Evolutionary conservation across 192 early-diverging fungal genomes (phyloP).

Genomic region (Coemansia sp.): DNA sequence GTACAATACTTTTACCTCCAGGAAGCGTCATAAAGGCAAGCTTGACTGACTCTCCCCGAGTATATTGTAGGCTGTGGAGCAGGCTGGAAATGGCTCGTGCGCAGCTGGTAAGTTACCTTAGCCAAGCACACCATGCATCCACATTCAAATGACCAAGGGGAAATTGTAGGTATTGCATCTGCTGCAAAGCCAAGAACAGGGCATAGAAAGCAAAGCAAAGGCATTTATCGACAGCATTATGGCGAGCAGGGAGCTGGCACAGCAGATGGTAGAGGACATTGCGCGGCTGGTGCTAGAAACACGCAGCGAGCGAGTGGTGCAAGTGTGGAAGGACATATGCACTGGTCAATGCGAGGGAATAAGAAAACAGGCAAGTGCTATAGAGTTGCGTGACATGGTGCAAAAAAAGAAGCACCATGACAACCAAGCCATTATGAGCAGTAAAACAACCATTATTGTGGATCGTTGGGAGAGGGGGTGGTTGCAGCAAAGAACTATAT

Average conservation of each 20-base stretch:
- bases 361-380: slow-evolving; percentile 9
- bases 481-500: no score
- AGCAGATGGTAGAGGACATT: slow-evolving; percentile 26
- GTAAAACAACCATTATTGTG: no score
- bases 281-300: slow-evolving; percentile 22
- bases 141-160: no score
- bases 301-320: slow-evolving; percentile 22
- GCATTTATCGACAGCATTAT: slow-evolving; percentile 4
- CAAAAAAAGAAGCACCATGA: no score
- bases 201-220: no score
- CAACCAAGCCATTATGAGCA: no score
- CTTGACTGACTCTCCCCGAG: no score
- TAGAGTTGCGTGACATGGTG: slow-evolving; percentile 2
- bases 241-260: slow-evolving; percentile 8
- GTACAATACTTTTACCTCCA: not conserved
- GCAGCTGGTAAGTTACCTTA: slow-evolving; percentile 24
- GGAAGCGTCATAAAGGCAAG: no score
- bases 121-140: no score
- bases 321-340: slow-evolving; percentile 30
- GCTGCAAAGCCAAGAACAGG: slow-evolving; percentile 9
- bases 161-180: slow-evolving; percentile 42
- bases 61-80: slow-evolving; percentile 40
- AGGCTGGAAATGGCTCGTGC: slow-evolving; percentile 26
- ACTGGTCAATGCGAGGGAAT: not conserved
- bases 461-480: no score